Evolutionary conservation across 345 rosid genomes (phyloP), one percentile per base, ranked within the genome.

Genomic region (Eutrema yunnanense): DNA sequence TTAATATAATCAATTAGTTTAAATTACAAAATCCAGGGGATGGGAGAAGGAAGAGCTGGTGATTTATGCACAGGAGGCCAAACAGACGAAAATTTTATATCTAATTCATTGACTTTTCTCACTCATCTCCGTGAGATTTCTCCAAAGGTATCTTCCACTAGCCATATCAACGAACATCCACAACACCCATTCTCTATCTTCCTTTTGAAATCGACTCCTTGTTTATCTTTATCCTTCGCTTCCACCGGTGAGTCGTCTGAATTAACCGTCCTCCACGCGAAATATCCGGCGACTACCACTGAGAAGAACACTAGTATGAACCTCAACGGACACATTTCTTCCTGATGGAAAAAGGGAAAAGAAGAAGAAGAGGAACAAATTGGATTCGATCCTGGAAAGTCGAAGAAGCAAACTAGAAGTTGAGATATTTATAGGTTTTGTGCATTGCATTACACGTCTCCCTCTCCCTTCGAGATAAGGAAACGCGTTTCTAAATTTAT

Each of bases 91-190:
- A 4, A 0, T 4, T 11, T 4, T 8, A 0, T 8, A 19, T 13
- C 9, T 10, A 52, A 10, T n/a, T 75, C 41, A 62, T 22, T 53
- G 44, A 43, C 9, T 67, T 54, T 29, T 75, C 42, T 69, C 75
- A 77, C 63, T 80, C 81, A 86, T 74, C 59, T 84, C 86, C 78
- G 72, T 86, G 50, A 89, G 74, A 65, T 83, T 84, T 81, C 88
- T 90, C 92, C 96, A 90, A 76, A 88, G 55, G 73, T 90, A 86
- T 43, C 80, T 83, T 52, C 96, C 95, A 46, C 88, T 92, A 8
- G 98, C 96, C 92, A 90, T 90, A 85, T 92, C 98, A 4, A 88
- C 90, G 63, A 84, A 83, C 56, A 72, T 85, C 95, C 88, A 88
- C 58, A 92, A 92, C 37, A 92, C 37, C 85, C 92, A 54, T 83